Evolutionary conservation across 768 basidiomycete species (phyloP).

Genomic region (Podaxis sp.): DNA sequence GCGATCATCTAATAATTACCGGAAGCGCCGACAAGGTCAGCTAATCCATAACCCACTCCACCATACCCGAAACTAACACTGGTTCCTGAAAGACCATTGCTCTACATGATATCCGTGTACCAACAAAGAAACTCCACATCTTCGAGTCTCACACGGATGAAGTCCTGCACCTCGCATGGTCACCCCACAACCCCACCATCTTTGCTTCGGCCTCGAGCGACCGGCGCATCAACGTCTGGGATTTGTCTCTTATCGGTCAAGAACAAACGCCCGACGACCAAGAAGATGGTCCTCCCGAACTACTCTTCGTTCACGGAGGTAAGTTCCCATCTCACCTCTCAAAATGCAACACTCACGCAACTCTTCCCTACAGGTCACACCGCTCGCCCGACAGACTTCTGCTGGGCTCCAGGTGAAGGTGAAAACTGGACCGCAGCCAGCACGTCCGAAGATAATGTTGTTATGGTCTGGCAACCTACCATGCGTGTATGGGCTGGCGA

Average conservation of each 20-base stretch:
- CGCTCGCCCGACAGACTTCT: conserved; percentile 88
- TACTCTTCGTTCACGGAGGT: conserved; percentile 96
- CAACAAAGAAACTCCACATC: conserved; percentile 77
- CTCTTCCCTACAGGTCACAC: conserved; percentile 66
- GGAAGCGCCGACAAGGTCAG: conserved; percentile 91
- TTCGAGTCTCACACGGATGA: conserved; percentile 96
- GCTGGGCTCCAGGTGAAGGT: conserved; percentile 84
- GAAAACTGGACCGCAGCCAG: conserved; percentile 87
- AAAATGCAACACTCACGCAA: background rate
- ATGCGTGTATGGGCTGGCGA: conserved; percentile 94
- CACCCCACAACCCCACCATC: conserved; percentile 86
- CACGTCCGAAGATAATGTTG: conserved; percentile 95
- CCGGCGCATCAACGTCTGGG: conserved; percentile 93
- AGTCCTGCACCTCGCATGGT: conserved; percentile 93
- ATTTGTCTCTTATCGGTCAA: conserved; percentile 84
- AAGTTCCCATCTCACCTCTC: conserved; percentile 17
- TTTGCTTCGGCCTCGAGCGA: conserved; percentile 96
- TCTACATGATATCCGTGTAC: conserved; percentile 81
- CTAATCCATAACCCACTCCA: background rate
- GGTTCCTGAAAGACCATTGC: conserved; percentile 64
- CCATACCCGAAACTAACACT: background rate
- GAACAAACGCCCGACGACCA: conserved; percentile 98
- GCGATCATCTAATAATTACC: conserved; percentile 78
- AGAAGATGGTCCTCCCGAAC: conserved; percentile 96
- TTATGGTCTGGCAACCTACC: conserved; percentile 97